Evolutionary conservation across 108 stramenopile species (phyloP), one percentile per base, ranked within the genome.

Genomic region (Cyclostephanos tholiformis): DNA sequence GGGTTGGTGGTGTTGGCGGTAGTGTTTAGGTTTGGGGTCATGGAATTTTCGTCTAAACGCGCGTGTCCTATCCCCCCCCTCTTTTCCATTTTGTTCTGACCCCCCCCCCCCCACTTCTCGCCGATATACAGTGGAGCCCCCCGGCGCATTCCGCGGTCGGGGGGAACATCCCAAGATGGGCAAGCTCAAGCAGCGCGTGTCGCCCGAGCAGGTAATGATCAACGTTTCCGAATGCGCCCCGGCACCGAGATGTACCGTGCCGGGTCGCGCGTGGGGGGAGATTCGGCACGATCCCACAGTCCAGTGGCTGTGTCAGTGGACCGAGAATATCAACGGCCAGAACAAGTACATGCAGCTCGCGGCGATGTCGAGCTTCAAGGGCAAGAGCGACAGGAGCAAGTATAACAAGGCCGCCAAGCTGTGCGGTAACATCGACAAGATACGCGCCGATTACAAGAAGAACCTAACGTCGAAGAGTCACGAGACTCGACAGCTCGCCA

Each of bases 81-180:
- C 19, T 55, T 51, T 17, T n/a, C n/a, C n/a, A n/a, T n/a, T 51
- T 7, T 51, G 4, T 9, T 19, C 20, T 51, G 19, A 17, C 26
- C 26, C 53, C 22, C 5, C 2, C 1, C 20, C 10, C 53, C 22
- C 17, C 56, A 12, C 56, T 8, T 20, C 52, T 19, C 27, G 8
- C 6, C 29, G 27, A 25, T 9, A 25, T 4, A 14, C n/a, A 60
- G 59, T 80, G 88, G 99, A 99, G 89, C 99, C 98, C 2, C 99
- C 99, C 14, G 94, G 96, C 53, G 87, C 98, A 30, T 99, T 99
- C 83, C 91, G 99, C 0, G 99, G 99, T 22, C 91, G 98, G 25
- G 99, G 99, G 26, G 95, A 95, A 65, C 99, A 99, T 82, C 99
- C 99, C 59, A 97, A 97, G 82, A 99, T 98, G 89, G 99, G 99